Base-by-base conservation (phyloP, 257 asterid genomes). In the Vinca minor region DNA sequence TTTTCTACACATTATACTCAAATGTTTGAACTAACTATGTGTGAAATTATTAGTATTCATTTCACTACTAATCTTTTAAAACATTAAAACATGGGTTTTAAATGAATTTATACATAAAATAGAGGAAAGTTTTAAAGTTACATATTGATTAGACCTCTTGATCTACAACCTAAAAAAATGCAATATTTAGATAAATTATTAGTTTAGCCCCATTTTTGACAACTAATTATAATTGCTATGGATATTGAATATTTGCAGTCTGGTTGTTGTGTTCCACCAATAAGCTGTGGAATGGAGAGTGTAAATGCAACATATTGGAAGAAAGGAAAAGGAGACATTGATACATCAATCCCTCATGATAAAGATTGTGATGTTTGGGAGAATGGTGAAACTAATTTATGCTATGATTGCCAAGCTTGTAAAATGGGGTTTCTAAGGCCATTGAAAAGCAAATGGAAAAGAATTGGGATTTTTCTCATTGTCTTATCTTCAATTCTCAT, bases 201-300 rank as follows among this genome's bases (percentile, higher is more conserved):
- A n/a, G n/a, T n/a, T n/a, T n/a, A n/a, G n/a, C n/a, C n/a, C n/a
- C n/a, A n/a, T n/a, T n/a, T n/a, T 62, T 25, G 49, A n/a, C 17
- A 39, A 23, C 23, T 41, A 35, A 18, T 34, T 31, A 2, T 20
- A 29, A 47, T 10, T 9, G 20, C 38, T 12, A 35, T 17, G 10
- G 1, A 25, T 44, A 39, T 28, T 8, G 25, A 38, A 21, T n/a
- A 36, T 9, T 25, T 64, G 26, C 44, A 78, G 81, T 49, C 73
- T 7, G 81, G 83, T 17, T 81, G 81, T 54, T 81, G 86, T 65
- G 63, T 20, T 8, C 86, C 83, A 13, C 83, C 83, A 5, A 25
- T 73, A 53, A 28, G 58, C 0, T 78, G 81, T 10, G 77, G 47
- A 23, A 81, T 81, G 86, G 79, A 74, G 42, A 67, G 45, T 25